Evolutionary conservation across 805 yeast species (phyloP).

Genomic region (Metschnikowia noctiluminum): DNA sequence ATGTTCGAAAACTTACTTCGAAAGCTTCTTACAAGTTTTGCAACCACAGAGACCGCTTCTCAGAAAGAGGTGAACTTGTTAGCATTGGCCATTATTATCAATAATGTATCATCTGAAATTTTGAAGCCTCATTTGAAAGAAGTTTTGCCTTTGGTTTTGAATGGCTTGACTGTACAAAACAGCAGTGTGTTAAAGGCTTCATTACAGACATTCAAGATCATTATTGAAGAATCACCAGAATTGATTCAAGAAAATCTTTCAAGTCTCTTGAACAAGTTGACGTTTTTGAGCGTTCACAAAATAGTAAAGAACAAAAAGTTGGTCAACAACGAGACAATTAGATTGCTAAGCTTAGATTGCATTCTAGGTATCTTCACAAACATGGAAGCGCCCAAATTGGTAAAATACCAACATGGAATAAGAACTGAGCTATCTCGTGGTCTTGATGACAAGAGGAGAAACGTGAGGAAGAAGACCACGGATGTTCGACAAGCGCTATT

Average conservation of each 20-base stretch:
- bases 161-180: conserved; percentile 51
- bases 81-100: conserved; percentile 64
- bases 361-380: conserved; percentile 42
- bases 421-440: conserved; percentile 46
- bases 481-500: conserved; percentile 76
- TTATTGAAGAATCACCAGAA: conserved; percentile 51
- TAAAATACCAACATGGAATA: conserved; percentile 50
- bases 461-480: conserved; percentile 70
- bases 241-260: conserved; percentile 53
- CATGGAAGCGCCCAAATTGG: conserved; percentile 33
- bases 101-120: conserved; percentile 59
- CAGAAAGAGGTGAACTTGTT: conserved; percentile 53
- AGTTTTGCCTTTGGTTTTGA: conserved; percentile 69
- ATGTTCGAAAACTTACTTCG: conserved; percentile 63
- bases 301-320: conserved; percentile 16
- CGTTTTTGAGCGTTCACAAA: conserved; percentile 31
- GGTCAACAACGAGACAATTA: conserved; percentile 46
- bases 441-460: conserved; percentile 72
- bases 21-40: conserved; percentile 47
- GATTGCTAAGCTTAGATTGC: conserved; percentile 56
- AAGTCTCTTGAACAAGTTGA: conserved; percentile 53
- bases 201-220: conserved; percentile 53
- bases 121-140: conserved; percentile 60
- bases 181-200: conserved; percentile 57
- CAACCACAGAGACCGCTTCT: conserved; percentile 11